These are phyloP conservation scores for Mycocentrospora acerina DNA, from an alignment of 2,329 filamentous ascomycete genomes.

Conservation along the genomic window DNA sequence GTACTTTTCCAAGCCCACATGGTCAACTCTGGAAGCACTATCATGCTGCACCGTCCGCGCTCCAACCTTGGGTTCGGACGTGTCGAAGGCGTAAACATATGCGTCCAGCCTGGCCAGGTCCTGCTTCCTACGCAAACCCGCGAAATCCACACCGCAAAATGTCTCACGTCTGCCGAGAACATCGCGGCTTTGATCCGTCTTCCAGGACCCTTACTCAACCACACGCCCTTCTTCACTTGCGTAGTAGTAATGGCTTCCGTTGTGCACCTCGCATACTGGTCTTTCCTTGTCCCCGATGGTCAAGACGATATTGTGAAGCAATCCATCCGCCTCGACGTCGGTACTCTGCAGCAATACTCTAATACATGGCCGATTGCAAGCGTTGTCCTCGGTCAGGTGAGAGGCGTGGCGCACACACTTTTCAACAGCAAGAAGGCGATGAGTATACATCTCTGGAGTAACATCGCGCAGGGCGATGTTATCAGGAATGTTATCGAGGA, in stretches of 20 bases:
- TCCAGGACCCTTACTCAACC: slow-evolving; percentile 68
- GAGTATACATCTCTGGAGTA: slow-evolving; percentile 43
- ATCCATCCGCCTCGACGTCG: slow-evolving; percentile 76
- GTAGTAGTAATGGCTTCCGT: slow-evolving; percentile 44
- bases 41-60: slow-evolving; percentile 48
- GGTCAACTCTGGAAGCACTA: slow-evolving; percentile 55
- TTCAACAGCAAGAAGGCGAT: slow-evolving; percentile 47
- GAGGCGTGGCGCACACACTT: slow-evolving; percentile 76
- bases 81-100: slow-evolving; percentile 56
- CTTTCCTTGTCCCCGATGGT: slow-evolving; percentile 50
- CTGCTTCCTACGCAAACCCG: slow-evolving; percentile 54
- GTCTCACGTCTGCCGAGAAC: slow-evolving; percentile 74
- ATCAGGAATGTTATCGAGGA: slow-evolving; percentile 39
- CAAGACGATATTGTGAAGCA: slow-evolving; percentile 70
- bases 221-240: slow-evolving; percentile 55
- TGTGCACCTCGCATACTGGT: slow-evolving; percentile 68
- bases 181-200: slow-evolving; percentile 75
- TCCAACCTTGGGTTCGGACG: slow-evolving; percentile 40
- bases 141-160: slow-evolving; percentile 75
- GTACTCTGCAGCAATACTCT: slow-evolving; percentile 68
- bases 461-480: slow-evolving; percentile 36
- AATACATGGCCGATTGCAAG: slow-evolving; percentile 72
- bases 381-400: slow-evolving; percentile 71
- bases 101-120: slow-evolving; percentile 59
- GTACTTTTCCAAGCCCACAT: slow-evolving; percentile 91